Evolutionary conservation across 257 asterid genomes (phyloP).

Genomic region (Rehmannia glutinosa): DNA sequence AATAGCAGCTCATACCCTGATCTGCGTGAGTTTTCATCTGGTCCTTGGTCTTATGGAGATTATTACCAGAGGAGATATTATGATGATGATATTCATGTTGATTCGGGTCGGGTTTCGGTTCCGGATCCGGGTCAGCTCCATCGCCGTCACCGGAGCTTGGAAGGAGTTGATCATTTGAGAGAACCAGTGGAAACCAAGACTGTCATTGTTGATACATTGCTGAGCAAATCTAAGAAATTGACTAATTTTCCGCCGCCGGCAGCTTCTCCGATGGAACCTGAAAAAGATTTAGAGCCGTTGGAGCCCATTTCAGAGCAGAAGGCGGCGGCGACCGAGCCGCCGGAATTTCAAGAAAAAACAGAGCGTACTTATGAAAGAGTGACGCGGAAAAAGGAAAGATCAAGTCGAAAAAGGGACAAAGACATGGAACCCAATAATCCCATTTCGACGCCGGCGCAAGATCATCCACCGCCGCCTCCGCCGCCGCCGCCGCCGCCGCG

Average conservation of each 20-base stretch:
- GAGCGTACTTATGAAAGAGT: slow-evolving; percentile 26
- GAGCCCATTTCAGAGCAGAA: slow-evolving; percentile 23
- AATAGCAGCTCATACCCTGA: slow-evolving; percentile 80
- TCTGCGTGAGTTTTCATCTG: slow-evolving; percentile 51
- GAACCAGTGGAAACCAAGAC: slow-evolving; percentile 24
- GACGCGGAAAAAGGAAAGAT: slow-evolving; percentile 36
- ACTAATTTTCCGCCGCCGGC: slow-evolving; percentile 6
- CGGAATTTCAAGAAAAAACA: slow-evolving; percentile 25
- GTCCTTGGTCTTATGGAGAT: slow-evolving; percentile 30
- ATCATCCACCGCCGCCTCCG: slow-evolving; percentile 38
- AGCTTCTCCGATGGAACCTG: too few relatives aligned
- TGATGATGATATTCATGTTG: slow-evolving; percentile 60
- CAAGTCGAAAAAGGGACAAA: slow-evolving; percentile 25
- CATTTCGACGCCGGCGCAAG: slow-evolving; percentile 27
- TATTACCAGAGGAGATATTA: slow-evolving; percentile 43
- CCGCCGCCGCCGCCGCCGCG: slow-evolving; percentile 39
- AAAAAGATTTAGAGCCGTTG: slow-evolving; percentile 23
- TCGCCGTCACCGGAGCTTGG: slow-evolving; percentile 73
- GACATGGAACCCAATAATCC: slow-evolving; percentile 25
- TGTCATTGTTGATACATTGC: slow-evolving; percentile 41
- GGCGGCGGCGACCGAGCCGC: slow-evolving; percentile 22
- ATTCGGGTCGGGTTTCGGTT: slow-evolving; percentile 19
- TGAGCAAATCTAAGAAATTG: slow-evolving; percentile 19
- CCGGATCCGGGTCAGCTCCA: slow-evolving; percentile 35
- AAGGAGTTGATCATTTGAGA: slow-evolving; percentile 25